Conservation (phyloP, 2,329 filamentous ascomycete species). For the Penicillium brasilianum region DNA sequence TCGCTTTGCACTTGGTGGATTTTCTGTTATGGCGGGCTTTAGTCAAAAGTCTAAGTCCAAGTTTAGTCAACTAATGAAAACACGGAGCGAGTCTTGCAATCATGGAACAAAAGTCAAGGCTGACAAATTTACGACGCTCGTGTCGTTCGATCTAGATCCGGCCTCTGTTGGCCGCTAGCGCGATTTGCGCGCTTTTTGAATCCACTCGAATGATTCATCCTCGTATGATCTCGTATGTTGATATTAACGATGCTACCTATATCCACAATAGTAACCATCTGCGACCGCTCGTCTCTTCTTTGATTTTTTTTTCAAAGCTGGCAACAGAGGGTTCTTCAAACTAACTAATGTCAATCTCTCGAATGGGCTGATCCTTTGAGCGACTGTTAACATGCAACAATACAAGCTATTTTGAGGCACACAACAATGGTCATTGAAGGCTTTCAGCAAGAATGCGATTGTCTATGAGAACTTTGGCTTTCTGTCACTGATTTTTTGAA, state of each 20-base stretch:
- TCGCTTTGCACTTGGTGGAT: slow-evolving; percentile 14
- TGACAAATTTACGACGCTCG: background rate
- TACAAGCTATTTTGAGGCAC: background rate
- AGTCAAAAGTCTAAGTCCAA: slow-evolving; percentile 2
- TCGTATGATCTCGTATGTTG: slow-evolving; percentile 1
- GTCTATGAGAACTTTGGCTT: background rate
- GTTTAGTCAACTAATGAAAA: slow-evolving; percentile 1
- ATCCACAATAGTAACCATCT: background rate
- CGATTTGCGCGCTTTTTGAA: slow-evolving; percentile 5
- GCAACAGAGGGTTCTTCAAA: background rate
- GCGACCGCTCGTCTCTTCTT: background rate
- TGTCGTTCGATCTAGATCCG: background rate
- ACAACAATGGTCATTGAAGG: background rate
- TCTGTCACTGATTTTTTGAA: background rate
- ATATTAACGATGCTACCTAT: background rate
- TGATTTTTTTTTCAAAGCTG: background rate
- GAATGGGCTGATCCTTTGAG: background rate
- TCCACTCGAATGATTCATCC: background rate
- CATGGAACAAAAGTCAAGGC: background rate
- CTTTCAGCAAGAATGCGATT: background rate
- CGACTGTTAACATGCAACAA: background rate
- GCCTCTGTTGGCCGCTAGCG: background rate
- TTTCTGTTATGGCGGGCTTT: background rate
- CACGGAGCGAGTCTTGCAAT: background rate
- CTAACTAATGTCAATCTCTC: background rate